phyloP scores from a whole-genome alignment of 1,284 basidiomycete species.

The Ustilago cynodontis region DNA sequence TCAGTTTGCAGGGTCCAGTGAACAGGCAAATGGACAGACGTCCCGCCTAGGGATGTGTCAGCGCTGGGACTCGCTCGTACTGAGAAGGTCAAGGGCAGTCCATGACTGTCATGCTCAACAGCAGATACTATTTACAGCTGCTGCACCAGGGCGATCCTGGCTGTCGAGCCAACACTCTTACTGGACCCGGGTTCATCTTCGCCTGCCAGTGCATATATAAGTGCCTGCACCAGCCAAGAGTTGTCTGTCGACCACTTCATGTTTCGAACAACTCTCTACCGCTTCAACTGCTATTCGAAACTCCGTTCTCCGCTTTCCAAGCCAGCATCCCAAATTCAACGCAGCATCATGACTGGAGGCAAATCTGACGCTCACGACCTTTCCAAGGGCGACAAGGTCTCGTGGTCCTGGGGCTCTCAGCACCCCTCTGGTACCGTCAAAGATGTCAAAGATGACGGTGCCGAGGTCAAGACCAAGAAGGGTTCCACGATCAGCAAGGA shows the following conservation, averaged over 20 bases:
- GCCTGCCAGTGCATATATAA: background rate
- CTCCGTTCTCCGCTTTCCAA: background rate
- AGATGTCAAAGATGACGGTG: conserved; percentile 54
- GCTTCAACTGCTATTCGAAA: background rate
- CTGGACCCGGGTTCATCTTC: too few relatives aligned
- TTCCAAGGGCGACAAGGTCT: conserved; percentile 46
- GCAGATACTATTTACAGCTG: too few relatives aligned
- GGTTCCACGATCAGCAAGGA: conserved; percentile 54
- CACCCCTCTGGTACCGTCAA: conserved; percentile 56
- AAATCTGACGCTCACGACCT: conserved; percentile 38
- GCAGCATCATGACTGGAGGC: conserved; percentile 22
- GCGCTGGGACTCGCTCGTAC: too few relatives aligned
- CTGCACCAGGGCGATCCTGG: too few relatives aligned
- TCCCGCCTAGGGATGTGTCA: too few relatives aligned
- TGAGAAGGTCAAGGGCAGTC: too few relatives aligned
- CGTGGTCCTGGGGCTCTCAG: conserved; percentile 54
- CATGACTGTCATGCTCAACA: too few relatives aligned
- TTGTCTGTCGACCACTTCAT: background rate
- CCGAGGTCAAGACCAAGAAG: conserved; percentile 53
- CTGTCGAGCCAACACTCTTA: too few relatives aligned
- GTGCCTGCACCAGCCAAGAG: background rate
- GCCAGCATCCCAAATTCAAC: background rate
- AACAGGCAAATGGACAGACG: too few relatives aligned
- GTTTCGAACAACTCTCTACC: background rate
- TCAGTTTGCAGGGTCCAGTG: too few relatives aligned